Percentiles rank a stretch among this genome's conserved stretches.
These are phyloP conservation scores for Friedmanniomyces simplex DNA, from an alignment of 495 filamentous ascomycete genomes.

Conservation along the genomic window DNA sequence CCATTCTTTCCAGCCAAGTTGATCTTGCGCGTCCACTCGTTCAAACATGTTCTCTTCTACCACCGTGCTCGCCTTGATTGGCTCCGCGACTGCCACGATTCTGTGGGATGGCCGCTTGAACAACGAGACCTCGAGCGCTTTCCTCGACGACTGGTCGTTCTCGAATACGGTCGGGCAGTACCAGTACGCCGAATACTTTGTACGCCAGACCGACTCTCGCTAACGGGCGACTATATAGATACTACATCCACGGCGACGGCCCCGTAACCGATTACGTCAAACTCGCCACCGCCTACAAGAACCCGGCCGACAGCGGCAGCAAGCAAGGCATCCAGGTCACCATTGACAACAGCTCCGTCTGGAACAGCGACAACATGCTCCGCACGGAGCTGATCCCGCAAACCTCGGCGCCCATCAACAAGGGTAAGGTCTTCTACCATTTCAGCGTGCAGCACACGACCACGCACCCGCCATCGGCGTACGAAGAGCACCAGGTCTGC, in stretches of 20 bases:
- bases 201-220: background rate
- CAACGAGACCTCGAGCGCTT: constrained; percentile 38
- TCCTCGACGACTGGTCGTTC: constrained; percentile 52
- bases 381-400: constrained; percentile 60
- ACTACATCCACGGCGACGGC: constrained; percentile 58
- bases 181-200: background rate
- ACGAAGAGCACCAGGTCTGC: constrained; percentile 61
- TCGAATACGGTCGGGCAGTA: constrained; percentile 49
- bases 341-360: constrained; percentile 41
- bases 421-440: constrained; percentile 57
- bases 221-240: constrained; percentile 40
- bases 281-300: constrained; percentile 46
- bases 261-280: constrained; percentile 48
- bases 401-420: constrained; percentile 50
- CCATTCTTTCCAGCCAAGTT: background rate
- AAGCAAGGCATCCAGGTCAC: constrained; percentile 59
- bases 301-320: constrained; percentile 52
- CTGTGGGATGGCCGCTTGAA: constrained; percentile 57
- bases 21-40: constrained; percentile 13
- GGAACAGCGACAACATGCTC: constrained; percentile 32
- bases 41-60: constrained; percentile 9
- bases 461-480: constrained; percentile 48
- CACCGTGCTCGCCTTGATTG: constrained; percentile 5
- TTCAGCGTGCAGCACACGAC: constrained; percentile 52
- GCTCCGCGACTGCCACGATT: constrained; percentile 29